Conservation (phyloP, 208 protist genomes). For the Wallacemonas sp. region DNA sequence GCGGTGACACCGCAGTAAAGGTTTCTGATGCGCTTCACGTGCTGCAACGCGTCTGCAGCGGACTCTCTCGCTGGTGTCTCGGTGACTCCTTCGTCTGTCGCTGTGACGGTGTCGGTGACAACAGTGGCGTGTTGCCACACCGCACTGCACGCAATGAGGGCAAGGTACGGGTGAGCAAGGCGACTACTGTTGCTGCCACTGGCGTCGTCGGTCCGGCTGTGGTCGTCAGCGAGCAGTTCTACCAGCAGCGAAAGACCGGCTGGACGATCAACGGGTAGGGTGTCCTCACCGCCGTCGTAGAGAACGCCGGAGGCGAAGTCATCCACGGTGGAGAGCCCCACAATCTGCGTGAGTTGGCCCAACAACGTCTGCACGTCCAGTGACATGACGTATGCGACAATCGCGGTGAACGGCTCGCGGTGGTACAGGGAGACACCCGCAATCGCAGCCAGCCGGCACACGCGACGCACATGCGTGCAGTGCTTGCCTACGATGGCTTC, state of each 20-base stretch:
- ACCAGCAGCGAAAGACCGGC: conserved; percentile 42
- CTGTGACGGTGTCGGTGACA: background rate
- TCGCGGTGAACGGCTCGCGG: background rate
- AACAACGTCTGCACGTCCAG: background rate
- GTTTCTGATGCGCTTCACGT: conserved; percentile 6
- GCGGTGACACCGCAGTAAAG: conserved; percentile 18
- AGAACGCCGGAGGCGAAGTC: background rate
- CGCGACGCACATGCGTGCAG: background rate
- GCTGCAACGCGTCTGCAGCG: conserved; percentile 2
- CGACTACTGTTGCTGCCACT: background rate
- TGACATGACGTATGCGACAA: background rate
- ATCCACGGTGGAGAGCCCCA: conserved; percentile 17
- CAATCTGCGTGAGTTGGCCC: background rate
- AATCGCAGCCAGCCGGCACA: background rate
- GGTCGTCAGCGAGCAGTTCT: conserved; percentile 41
- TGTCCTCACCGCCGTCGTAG: conserved; percentile 14
- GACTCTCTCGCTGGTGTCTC: too few relatives aligned
- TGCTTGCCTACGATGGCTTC: background rate
- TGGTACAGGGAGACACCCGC: background rate
- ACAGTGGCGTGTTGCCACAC: conserved; percentile 18
- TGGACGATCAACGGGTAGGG: conserved; percentile 26
- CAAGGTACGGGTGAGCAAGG: conserved; percentile 30
- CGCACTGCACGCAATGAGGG: conserved; percentile 43
- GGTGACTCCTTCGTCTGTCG: background rate
- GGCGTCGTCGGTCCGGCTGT: background rate